Conservation (phyloP, 768 basidiomycete species). For the Mrakia blollopis region DNA sequence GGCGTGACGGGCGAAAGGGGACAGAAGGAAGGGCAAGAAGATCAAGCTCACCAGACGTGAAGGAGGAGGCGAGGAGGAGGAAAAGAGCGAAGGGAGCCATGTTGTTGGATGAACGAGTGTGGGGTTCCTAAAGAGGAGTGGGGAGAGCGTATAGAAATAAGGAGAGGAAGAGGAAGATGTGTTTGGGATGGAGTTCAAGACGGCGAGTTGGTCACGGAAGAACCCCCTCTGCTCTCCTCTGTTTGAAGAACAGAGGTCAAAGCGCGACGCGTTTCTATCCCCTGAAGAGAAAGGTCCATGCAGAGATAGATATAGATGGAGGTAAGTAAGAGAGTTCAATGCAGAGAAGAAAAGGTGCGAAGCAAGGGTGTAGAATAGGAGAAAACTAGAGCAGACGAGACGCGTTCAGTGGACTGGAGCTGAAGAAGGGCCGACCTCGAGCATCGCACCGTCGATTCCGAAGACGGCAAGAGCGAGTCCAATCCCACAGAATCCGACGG, state of each 20-base stretch:
- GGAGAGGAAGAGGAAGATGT: background rate
- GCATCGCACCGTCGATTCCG: constrained; percentile 12
- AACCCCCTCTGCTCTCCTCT: background rate
- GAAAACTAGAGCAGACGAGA: background rate
- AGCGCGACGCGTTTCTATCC: background rate
- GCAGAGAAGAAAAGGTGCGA: background rate
- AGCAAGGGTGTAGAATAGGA: too few relatives aligned
- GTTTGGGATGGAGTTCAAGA: background rate
- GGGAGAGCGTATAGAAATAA: background rate
- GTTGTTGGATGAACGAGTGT: background rate
- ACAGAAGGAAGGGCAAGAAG: background rate
- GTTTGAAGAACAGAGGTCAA: background rate
- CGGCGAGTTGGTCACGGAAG: background rate
- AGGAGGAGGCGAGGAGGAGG: background rate
- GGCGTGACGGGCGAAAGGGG: background rate
- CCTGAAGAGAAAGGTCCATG: background rate
- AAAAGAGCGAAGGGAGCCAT: background rate
- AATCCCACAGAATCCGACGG: constrained; percentile 13
- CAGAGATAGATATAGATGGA: background rate
- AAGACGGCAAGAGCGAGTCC: background rate
- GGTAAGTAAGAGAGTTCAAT: background rate
- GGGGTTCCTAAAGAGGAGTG: constrained; percentile 6
- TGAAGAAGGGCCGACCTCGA: background rate
- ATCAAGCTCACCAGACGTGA: background rate
- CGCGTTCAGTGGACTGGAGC: background rate